Evolutionary conservation across 106 monocot genomes (phyloP).

Genomic region (Gastrodia elata): DNA sequence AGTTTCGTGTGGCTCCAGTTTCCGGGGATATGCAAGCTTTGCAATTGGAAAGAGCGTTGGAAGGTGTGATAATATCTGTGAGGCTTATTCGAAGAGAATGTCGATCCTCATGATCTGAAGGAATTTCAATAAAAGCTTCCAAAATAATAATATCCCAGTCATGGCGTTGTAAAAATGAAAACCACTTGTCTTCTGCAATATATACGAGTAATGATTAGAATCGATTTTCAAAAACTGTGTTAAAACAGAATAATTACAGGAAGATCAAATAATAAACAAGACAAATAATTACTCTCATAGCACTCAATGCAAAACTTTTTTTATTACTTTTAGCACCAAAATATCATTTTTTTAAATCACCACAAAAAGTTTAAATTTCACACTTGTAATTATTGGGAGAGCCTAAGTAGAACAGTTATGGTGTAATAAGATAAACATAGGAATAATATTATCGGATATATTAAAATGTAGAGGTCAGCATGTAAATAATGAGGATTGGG

Average conservation of each 20-base stretch:
- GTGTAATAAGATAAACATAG: no score
- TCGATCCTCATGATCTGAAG: conserved; percentile 24
- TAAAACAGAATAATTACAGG: no score
- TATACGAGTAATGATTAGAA: not conserved
- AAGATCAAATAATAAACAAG: not conserved
- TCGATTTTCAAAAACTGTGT: not conserved
- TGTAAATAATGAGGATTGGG: no score
- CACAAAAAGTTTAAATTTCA: no score
- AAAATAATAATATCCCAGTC: conserved; percentile 81
- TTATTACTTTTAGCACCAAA: no score
- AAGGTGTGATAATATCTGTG: conserved; percentile 16
- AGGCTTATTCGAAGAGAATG: conserved; percentile 43
- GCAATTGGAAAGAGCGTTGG: conserved; percentile 8
- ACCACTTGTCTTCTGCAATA: conserved; percentile 59
- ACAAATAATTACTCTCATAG: not conserved
- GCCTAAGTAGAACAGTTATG: no score
- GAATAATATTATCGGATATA: no score
- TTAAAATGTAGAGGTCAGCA: no score
- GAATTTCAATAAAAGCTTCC: conserved; percentile 65
- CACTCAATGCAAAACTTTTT: no score
- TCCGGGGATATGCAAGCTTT: conserved; percentile 8
- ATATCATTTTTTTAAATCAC: no score
- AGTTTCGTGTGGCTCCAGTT: conserved; percentile 5
- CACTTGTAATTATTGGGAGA: no score
- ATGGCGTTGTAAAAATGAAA: conserved; percentile 70